Conservation (phyloP, 331 rosid species). For the Stylosanthes scabra region DNA sequence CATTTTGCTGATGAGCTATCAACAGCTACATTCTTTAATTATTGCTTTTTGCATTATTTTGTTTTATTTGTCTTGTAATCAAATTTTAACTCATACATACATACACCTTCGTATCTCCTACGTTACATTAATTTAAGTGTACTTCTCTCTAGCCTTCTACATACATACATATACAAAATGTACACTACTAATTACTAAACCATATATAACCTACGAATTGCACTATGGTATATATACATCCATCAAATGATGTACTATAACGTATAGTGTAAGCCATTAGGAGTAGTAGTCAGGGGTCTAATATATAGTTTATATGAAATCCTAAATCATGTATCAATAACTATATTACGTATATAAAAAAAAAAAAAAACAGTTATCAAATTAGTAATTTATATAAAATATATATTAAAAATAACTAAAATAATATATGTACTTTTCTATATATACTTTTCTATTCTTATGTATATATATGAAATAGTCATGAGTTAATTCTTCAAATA, state of each 20-base stretch:
- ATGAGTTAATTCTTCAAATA: no score
- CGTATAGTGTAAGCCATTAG: no score
- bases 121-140: not conserved
- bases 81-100: not conserved
- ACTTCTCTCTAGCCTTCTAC: not conserved
- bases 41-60: not conserved
- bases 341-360: no score
- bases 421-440: no score
- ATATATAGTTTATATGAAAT: no score
- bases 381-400: no score
- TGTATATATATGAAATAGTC: no score
- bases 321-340: no score
- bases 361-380: no score
- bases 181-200: not conserved
- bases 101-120: constrained; percentile 2
- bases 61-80: not conserved
- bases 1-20: constrained; percentile 5
- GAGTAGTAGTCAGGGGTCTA: no score
- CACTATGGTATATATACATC: not conserved
- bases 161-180: not conserved
- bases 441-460: no score
- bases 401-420: no score
- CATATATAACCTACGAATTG: not conserved
- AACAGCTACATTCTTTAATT: not conserved
- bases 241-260: not conserved